phyloP scores from a whole-genome alignment of 148 eudicot species.

The Bassia scoparia region DNA sequence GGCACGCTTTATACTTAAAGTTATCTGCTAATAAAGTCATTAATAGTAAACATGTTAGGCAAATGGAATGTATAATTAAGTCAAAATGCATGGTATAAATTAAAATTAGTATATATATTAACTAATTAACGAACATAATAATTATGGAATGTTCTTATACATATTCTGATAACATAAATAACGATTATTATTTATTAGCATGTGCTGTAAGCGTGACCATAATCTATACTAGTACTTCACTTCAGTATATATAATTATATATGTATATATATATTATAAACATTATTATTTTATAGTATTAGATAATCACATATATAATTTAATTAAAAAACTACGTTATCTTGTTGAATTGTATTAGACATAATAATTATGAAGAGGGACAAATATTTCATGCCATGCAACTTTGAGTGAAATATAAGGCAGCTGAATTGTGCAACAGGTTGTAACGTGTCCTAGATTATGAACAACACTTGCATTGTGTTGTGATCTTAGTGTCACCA shows the following conservation, averaged over 20 bases:
- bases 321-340: slow-evolving; percentile 10
- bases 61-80: slow-evolving; percentile 15
- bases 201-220: slow-evolving; percentile 15
- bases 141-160: slow-evolving; percentile 5
- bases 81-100: neutral
- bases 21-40: neutral
- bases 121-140: slow-evolving; percentile 16
- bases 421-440: neutral
- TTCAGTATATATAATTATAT: neutral
- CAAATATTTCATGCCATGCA: slow-evolving; percentile 26
- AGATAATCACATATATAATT: no score
- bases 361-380: slow-evolving; percentile 33
- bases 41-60: neutral
- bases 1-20: slow-evolving; percentile 5
- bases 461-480: slow-evolving; percentile 6
- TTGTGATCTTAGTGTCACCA: neutral
- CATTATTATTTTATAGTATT: neutral
- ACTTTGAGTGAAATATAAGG: slow-evolving; percentile 44
- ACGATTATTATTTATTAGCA: no score
- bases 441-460: slow-evolving; percentile 3
- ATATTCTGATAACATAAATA: neutral
- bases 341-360: slow-evolving; percentile 11
- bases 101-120: neutral
- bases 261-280: neutral
- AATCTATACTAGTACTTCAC: slow-evolving; percentile 4